These are phyloP conservation scores for Lactarius pseudohatsudake DNA, from an alignment of 768 basidiomycete species.

Conservation along the genomic window DNA sequence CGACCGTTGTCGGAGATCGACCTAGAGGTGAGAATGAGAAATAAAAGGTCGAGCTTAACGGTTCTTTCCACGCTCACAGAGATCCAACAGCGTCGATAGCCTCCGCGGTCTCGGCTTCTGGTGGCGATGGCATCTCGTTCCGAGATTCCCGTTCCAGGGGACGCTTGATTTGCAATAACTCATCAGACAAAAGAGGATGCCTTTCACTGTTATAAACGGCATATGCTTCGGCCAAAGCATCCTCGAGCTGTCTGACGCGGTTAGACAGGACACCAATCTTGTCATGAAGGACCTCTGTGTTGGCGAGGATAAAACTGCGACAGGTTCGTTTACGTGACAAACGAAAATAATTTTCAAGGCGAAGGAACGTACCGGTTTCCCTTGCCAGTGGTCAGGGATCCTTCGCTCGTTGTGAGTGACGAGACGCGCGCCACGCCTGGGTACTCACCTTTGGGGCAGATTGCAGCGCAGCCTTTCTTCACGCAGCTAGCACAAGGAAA, in stretches of 20 bases:
- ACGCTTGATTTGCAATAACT: slow-evolving; percentile 64
- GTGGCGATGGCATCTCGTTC: slow-evolving; percentile 37
- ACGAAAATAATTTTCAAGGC: slow-evolving; percentile 24
- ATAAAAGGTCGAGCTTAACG: slow-evolving; percentile 4
- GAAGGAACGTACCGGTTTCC: slow-evolving; percentile 55
- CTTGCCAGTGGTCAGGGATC: slow-evolving; percentile 70
- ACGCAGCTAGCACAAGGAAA: slow-evolving; percentile 55
- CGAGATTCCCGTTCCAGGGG: slow-evolving; percentile 60
- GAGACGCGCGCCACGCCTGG: not conserved
- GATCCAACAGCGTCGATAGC: slow-evolving; percentile 65
- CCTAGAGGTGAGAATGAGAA: slow-evolving; percentile 39
- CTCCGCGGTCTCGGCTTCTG: slow-evolving; percentile 49
- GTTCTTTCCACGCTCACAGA: slow-evolving; percentile 41
- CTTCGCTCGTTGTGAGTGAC: slow-evolving; percentile 36
- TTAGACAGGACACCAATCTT: slow-evolving; percentile 61
- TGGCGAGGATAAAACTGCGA: slow-evolving; percentile 64
- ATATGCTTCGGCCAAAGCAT: slow-evolving; percentile 58
- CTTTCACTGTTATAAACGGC: slow-evolving; percentile 44
- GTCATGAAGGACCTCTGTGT: slow-evolving; percentile 67
- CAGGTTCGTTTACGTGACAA: slow-evolving; percentile 7
- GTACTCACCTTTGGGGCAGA: slow-evolving; percentile 61
- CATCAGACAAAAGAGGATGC: slow-evolving; percentile 60
- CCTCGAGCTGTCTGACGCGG: slow-evolving; percentile 67
- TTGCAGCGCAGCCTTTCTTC: slow-evolving; percentile 47
- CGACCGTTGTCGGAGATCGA: slow-evolving; percentile 62